These are phyloP conservation scores for Nasturtium officinale DNA, from an alignment of 345 rosid species.

Conservation along the genomic window DNA sequence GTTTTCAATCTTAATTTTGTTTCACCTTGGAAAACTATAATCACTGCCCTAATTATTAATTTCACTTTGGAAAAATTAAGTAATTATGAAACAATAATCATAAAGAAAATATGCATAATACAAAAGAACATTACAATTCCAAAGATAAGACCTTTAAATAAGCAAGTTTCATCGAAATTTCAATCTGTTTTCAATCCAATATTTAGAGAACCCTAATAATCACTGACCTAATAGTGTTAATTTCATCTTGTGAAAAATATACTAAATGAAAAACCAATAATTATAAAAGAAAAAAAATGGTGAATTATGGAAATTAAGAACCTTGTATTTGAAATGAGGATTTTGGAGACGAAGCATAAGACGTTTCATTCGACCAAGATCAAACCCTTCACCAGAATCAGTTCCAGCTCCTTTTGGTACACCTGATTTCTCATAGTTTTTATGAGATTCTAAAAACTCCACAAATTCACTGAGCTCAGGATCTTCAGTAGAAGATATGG, in stretches of 20 bases:
- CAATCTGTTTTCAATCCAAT: neutral
- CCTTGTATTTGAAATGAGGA: constrained; percentile 82
- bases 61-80: no score
- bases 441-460: constrained; percentile 72
- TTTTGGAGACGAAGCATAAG: constrained; percentile 73
- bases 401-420: constrained; percentile 87
- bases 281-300: neutral
- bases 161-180: neutral
- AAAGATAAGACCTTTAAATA: constrained; percentile 14
- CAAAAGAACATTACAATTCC: neutral
- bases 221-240: neutral
- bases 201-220: neutral
- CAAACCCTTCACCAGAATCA: constrained; percentile 82
- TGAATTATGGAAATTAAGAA: constrained; percentile 4
- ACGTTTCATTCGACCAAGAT: constrained; percentile 78
- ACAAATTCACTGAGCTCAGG: constrained; percentile 60
- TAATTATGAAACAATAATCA: no score
- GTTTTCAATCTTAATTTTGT: no score
- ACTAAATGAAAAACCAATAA: neutral
- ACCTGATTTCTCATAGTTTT: constrained; percentile 85
- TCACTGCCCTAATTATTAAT: neutral
- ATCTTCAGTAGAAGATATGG: constrained; percentile 42
- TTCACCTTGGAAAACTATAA: no score
- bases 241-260: neutral
- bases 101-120: no score